A percentile compares a stretch with the other conserved stretches of the same genome.
Conservation (phyloP, 2,329 filamentous ascomycete genomes). For the Rhytidhysteron rufulum region DNA sequence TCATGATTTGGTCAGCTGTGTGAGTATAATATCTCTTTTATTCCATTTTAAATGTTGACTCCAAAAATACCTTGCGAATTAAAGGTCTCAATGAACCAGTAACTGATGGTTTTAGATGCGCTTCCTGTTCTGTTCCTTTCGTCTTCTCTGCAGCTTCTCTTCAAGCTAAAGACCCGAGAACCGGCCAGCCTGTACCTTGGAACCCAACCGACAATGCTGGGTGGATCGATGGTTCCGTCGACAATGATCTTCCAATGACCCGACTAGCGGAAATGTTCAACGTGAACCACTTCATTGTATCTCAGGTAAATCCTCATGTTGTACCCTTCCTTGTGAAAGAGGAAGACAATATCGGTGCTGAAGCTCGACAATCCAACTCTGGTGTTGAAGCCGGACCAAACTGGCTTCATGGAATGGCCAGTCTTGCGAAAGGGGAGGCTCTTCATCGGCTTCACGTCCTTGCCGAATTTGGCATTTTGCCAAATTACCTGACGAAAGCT, state of each 20-base stretch:
- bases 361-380: conserved; percentile 26
- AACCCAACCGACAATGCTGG: conserved; percentile 72
- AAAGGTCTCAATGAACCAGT: too few relatives aligned
- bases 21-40: conserved; percentile 38
- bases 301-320: conserved; percentile 93
- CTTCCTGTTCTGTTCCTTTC: conserved; percentile 87
- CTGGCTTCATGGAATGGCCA: conserved; percentile 65
- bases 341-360: conserved; percentile 49
- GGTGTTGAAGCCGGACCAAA: conserved; percentile 43
- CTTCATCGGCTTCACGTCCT: conserved; percentile 77
- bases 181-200: conserved; percentile 75
- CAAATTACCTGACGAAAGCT: conserved; percentile 73
- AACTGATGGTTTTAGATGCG: conserved; percentile 51
- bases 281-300: conserved; percentile 97
- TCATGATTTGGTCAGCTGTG: conserved; percentile 94
- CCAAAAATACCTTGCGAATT: too few relatives aligned
- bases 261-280: conserved; percentile 93
- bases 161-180: conserved; percentile 79
- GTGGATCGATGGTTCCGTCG: conserved; percentile 93
- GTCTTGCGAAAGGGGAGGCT: conserved; percentile 73
- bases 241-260: conserved; percentile 90
- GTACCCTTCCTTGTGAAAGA: conserved; percentile 79
- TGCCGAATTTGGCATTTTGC: conserved; percentile 75
- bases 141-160: conserved; percentile 77
- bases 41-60: too few relatives aligned